Base-by-base conservation (phyloP, 1,284 basidiomycete genomes). In the Ustilago sp. region DNA sequence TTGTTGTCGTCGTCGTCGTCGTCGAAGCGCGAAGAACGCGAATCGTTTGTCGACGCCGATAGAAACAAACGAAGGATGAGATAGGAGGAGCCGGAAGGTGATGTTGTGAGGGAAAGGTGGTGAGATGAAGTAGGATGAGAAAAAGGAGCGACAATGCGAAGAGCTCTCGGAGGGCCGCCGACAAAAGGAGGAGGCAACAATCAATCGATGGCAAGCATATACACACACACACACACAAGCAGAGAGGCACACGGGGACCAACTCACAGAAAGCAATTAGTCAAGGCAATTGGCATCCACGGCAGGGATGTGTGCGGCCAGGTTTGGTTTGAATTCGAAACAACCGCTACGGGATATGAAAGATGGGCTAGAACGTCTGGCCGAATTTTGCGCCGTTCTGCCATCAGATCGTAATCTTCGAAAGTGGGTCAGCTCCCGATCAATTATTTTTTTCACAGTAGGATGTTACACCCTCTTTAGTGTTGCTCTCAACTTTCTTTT, bases 341-440 rank as follows among this genome's bases (percentile, higher is more conserved):
- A 50, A 50, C 55, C 15, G 31, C 45, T 28, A 47, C 34, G 52
- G 48, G 11, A 50, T 31, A 50, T 50, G 48, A 50, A 54, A 28
- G 19, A 55, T 55, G 63, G 63, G 57, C 63, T 35, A 66, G 63
- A 39, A 4, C n/a, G 15, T 56, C 57, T 66, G 28, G 63, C 36
- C 63, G 28, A 51, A 51, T 19, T 66, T 55, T 19, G 51, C 51
- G 48, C 55, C n/a, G 48, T 48, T 47, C 5, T 17, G n/a, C n/a
- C 6, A 47, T 58, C 56, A 23, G 43, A 11, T 19, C n/a, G 39
- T 17, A 2, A 41, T 41, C 23, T 28, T 28, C 23, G 19, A 8
- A 7, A 8, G 19, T 23, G 8, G 8, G 23, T 48, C n/a, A 45
- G n/a, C 7, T 2, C 41, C 58, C 47, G 56, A 58, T 58, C 56